Percentiles rank a stretch among this genome's conserved stretches.
Evolutionary conservation across 192 early-diverging fungal species (phyloP).

Genomic region (Paraglomus occultum): DNA sequence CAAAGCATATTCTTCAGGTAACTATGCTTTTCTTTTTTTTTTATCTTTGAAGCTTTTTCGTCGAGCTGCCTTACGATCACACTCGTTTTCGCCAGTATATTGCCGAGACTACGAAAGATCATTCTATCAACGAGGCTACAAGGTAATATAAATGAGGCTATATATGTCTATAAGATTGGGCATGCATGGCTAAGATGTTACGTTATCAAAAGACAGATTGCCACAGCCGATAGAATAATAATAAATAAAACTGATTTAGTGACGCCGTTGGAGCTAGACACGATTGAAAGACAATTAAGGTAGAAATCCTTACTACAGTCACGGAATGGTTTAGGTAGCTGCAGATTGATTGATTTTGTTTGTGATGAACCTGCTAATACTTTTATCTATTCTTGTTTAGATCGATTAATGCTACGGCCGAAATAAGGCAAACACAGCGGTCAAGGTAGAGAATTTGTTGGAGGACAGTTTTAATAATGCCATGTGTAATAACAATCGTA

Average conservation of each 20-base stretch:
- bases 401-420: constrained; percentile 40
- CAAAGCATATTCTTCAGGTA: constrained; percentile 61
- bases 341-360: constrained; percentile 20
- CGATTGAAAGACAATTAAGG: constrained; percentile 44
- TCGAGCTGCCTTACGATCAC: constrained; percentile 3
- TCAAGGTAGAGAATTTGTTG: constrained; percentile 19
- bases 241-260: constrained; percentile 88
- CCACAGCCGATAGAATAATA: constrained; percentile 84
- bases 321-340: not conserved
- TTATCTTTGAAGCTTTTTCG: not conserved
- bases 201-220: constrained; percentile 59
- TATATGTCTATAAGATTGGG: not conserved
- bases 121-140: constrained; percentile 70
- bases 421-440: constrained; percentile 18
- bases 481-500: not conserved
- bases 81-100: constrained; percentile 12
- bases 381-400: not conserved
- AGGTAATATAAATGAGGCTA: constrained; percentile 45
- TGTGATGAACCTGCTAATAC: not conserved
- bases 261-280: constrained; percentile 35
- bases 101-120: constrained; percentile 47
- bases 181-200: not conserved
- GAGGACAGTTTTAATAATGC: no score
- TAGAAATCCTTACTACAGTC: constrained; percentile 36
- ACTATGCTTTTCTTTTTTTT: not conserved